Evolutionary conservation across 2,329 filamentous ascomycete genomes (phyloP).

Genomic region (Sporothrix globosa): DNA sequence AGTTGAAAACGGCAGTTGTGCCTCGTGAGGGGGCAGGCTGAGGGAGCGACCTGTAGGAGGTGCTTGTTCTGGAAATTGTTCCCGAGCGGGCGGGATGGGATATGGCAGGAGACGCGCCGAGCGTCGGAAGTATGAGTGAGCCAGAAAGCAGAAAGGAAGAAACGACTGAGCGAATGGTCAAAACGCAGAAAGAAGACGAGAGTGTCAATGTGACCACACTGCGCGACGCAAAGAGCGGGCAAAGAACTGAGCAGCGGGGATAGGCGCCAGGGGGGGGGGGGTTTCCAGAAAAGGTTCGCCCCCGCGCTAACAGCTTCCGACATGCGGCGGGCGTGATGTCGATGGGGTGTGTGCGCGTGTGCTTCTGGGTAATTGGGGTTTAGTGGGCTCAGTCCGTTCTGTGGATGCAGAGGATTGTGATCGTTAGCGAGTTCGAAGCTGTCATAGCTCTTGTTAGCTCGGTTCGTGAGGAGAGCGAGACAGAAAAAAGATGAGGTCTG

Average conservation of each 20-base stretch:
- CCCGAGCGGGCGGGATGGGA: constrained; percentile 13
- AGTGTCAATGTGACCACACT: neutral
- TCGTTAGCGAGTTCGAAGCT: constrained; percentile 14
- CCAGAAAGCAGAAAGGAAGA: too few species aligned
- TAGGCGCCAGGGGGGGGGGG: constrained; percentile 3
- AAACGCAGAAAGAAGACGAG: too few species aligned
- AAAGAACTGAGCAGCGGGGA: neutral
- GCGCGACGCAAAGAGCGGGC: neutral
- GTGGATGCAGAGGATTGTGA: neutral
- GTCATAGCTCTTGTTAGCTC: constrained; percentile 23
- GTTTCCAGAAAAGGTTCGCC: neutral
- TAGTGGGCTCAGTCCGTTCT: too few species aligned
- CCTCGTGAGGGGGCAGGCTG: neutral
- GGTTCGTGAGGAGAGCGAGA: neutral
- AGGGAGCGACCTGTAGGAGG: neutral
- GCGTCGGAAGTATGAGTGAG: neutral
- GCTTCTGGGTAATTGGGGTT: too few species aligned
- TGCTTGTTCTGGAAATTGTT: constrained; percentile 17
- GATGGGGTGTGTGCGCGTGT: too few species aligned
- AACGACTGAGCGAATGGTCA: too few species aligned
- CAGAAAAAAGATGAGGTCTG: neutral
- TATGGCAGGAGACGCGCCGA: constrained; percentile 6
- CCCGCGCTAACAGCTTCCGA: constrained; percentile 22
- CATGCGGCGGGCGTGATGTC: constrained; percentile 1
- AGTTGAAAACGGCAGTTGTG: constrained; percentile 14